Conservation (phyloP, 148 eudicot genomes). For the Persicaria maculosa region DNA sequence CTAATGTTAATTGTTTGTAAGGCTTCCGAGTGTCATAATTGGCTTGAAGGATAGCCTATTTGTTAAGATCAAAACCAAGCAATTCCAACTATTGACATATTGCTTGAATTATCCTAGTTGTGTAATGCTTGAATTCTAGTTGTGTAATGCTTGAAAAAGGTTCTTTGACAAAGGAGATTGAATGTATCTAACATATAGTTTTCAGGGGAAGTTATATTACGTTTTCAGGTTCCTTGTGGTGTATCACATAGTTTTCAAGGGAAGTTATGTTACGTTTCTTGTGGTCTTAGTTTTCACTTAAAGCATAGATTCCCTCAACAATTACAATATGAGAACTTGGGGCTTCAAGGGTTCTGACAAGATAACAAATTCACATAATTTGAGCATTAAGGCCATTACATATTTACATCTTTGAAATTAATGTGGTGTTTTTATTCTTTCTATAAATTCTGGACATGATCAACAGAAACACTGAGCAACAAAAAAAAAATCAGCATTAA, state of each 20-base stretch:
- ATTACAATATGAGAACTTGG: constrained; percentile 89
- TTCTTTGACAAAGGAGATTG: not conserved
- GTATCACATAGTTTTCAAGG: not conserved
- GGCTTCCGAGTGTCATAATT: not conserved
- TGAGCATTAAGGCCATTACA: not conserved
- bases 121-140: not conserved
- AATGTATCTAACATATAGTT: not conserved
- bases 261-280: too few relatives aligned
- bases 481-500: not conserved
- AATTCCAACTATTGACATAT: not conserved
- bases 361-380: constrained; percentile 14
- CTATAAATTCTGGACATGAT: not conserved
- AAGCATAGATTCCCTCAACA: constrained; percentile 96
- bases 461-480: not conserved
- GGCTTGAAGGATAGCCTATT: not conserved
- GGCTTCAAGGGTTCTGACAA: constrained; percentile 71
- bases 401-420: not conserved
- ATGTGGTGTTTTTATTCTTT: not conserved
- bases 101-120: not conserved
- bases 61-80: not conserved
- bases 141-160: not conserved
- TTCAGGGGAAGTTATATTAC: not conserved
- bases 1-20: not conserved
- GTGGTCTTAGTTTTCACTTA: constrained; percentile 76
- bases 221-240: not conserved